These are phyloP conservation scores for Neurospora africana DNA, from an alignment of 495 filamentous ascomycete species.

Conservation along the genomic window DNA sequence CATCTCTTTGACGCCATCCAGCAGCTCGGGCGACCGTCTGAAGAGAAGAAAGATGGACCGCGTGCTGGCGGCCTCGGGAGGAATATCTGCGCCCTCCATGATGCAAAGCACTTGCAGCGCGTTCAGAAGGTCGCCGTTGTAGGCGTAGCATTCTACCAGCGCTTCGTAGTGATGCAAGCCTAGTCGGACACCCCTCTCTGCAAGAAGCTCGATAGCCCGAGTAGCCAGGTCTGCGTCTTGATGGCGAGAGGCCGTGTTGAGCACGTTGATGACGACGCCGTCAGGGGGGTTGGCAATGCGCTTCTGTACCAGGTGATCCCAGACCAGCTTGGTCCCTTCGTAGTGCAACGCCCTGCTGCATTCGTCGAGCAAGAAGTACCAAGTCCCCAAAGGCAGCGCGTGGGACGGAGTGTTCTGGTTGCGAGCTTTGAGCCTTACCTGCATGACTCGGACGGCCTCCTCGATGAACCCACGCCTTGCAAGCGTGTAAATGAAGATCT, in stretches of 20 bases:
- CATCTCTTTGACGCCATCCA: slow-evolving; percentile 38
- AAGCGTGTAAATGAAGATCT: slow-evolving; percentile 61
- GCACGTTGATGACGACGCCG: slow-evolving; percentile 51
- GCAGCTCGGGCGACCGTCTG: slow-evolving; percentile 14
- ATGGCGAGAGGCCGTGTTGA: slow-evolving; percentile 56
- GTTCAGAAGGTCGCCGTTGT: slow-evolving; percentile 39
- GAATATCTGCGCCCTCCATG: slow-evolving; percentile 52
- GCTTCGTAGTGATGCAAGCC: slow-evolving; percentile 63
- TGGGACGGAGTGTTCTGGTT: slow-evolving; percentile 32
- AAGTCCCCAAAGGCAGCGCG: slow-evolving; percentile 36
- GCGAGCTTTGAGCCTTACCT: slow-evolving; percentile 32
- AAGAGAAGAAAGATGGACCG: slow-evolving; percentile 41
- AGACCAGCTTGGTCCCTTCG: slow-evolving; percentile 40
- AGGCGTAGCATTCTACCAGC: slow-evolving; percentile 57
- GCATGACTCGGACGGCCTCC: slow-evolving; percentile 58
- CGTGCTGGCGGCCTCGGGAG: slow-evolving; percentile 43
- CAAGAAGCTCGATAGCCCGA: slow-evolving; percentile 48
- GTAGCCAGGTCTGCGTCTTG: slow-evolving; percentile 60
- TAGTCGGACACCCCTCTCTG: slow-evolving; percentile 41
- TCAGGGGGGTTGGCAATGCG: slow-evolving; percentile 54
- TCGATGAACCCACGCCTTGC: slow-evolving; percentile 62
- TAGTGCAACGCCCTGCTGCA: slow-evolving; percentile 41
- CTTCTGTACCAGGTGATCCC: slow-evolving; percentile 51
- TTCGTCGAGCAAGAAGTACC: slow-evolving; percentile 59
- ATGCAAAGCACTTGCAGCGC: slow-evolving; percentile 55